Percentiles rank a stretch among this genome's conserved stretches.
phyloP scores from a whole-genome alignment of 2,329 filamentous ascomycete species.

The Cordyceps farinosa region DNA sequence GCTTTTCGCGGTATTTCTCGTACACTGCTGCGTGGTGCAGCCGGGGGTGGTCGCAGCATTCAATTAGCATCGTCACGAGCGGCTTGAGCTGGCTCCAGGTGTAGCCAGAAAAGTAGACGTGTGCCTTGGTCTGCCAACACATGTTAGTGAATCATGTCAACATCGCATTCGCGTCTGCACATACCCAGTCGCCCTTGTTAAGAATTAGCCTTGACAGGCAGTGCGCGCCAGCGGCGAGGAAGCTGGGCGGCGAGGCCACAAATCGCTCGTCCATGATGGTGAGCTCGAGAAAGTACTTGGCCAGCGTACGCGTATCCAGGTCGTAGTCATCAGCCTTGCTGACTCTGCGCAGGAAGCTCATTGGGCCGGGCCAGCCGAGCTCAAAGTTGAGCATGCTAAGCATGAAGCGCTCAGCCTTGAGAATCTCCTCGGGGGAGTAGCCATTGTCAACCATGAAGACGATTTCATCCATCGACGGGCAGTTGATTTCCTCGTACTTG shows the following conservation, averaged over 20 bases:
- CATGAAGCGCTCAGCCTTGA: constrained; percentile 98
- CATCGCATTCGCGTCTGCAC: constrained; percentile 31
- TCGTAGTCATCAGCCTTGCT: constrained; percentile 99
- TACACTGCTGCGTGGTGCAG: constrained; percentile 84
- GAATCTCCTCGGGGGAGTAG: constrained; percentile 84
- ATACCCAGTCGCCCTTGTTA: constrained; percentile 89
- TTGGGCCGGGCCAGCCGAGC: constrained; percentile 95
- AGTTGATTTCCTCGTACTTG: constrained; percentile 99
- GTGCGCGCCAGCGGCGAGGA: constrained; percentile 84
- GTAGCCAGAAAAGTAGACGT: constrained; percentile 92
- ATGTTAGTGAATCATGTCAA: constrained; percentile 32
- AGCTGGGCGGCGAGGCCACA: constrained; percentile 86
- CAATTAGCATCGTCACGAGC: constrained; percentile 72
- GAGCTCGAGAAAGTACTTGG: constrained; percentile 96
- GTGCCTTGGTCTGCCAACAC: constrained; percentile 62
- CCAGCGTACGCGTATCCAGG: constrained; percentile 86
- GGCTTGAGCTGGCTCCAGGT: constrained; percentile 79
- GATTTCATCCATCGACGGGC: constrained; percentile 90
- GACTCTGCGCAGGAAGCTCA: constrained; percentile 95
- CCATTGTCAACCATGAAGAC: constrained; percentile 97
- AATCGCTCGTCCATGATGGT: constrained; percentile 98
- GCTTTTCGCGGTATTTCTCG: constrained; percentile 86
- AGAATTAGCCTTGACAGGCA: constrained; percentile 87
- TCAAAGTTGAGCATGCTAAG: constrained; percentile 94
- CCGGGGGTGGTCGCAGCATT: constrained; percentile 78